Evolutionary conservation across 1,139 yeast genomes (phyloP).

Genomic region (Yamadazyma conglobata): DNA sequence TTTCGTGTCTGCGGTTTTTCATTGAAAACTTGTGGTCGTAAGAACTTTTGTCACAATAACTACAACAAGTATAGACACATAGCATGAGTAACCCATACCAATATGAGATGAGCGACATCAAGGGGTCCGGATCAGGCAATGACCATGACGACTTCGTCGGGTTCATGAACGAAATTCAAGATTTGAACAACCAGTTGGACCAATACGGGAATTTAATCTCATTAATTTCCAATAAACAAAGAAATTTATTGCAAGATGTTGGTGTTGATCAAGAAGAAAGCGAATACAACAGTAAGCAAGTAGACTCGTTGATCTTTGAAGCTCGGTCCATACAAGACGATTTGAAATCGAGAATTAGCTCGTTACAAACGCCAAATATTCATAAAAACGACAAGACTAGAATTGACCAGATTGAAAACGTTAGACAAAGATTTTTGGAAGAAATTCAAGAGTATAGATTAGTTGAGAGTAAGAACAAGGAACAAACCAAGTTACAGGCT

Average conservation of each 20-base stretch:
- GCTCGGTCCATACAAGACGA: constrained; percentile 74
- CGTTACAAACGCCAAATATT: constrained; percentile 60
- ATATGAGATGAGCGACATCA: constrained; percentile 35
- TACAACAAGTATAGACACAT: too few species aligned
- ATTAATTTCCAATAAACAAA: constrained; percentile 77
- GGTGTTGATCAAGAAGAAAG: constrained; percentile 74
- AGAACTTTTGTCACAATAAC: too few species aligned
- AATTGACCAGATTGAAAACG: constrained; percentile 85
- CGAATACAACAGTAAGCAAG: constrained; percentile 66
- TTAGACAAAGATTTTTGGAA: constrained; percentile 80
- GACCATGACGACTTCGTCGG: constrained; percentile 61
- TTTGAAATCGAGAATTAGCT: constrained; percentile 73
- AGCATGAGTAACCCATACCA: constrained; percentile 29
- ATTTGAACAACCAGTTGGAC: constrained; percentile 74
- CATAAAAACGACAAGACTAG: constrained; percentile 75
- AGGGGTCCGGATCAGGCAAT: constrained; percentile 18
- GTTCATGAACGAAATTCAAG: constrained; percentile 81
- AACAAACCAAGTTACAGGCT: constrained; percentile 81
- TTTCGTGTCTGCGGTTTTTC: too few species aligned
- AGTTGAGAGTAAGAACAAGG: constrained; percentile 83
- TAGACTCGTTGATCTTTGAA: constrained; percentile 74
- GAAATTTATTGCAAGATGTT: constrained; percentile 75
- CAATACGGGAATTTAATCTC: constrained; percentile 76
- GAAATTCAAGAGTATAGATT: constrained; percentile 83
- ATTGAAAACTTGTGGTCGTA: too few species aligned